Conservation (phyloP, 176 grass and related monocot genomes). For the Carex myosuroides region DNA sequence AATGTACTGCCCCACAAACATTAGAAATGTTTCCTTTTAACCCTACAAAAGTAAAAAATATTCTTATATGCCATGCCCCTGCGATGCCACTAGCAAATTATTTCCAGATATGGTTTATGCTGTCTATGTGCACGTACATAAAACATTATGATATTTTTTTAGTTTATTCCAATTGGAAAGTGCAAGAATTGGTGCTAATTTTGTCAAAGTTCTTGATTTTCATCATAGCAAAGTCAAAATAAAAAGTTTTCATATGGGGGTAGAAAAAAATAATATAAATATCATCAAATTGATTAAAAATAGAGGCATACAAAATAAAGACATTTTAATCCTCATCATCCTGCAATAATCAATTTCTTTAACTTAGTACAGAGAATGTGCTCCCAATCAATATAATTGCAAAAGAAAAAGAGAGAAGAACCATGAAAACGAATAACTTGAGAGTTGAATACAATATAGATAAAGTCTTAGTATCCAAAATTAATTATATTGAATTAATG, state of each 20-base stretch:
- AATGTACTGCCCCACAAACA: too few species aligned
- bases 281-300: not conserved
- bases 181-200: too few species aligned
- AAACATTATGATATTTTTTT: too few species aligned
- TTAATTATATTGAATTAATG: not conserved
- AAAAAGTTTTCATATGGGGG: too few species aligned
- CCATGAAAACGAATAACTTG: not conserved
- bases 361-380: not conserved
- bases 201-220: too few species aligned
- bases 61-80: not conserved
- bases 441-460: not conserved
- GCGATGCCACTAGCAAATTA: too few species aligned
- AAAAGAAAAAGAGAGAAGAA: not conserved
- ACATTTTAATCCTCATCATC: constrained; percentile 7
- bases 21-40: not conserved
- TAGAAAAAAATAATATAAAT: too few species aligned
- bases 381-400: not conserved
- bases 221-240: too few species aligned
- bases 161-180: too few species aligned
- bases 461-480: not conserved
- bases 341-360: not conserved
- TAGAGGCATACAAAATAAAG: not conserved
- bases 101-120: too few species aligned
- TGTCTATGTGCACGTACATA: too few species aligned
- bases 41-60: not conserved